These are phyloP conservation scores for Hymenoscyphus scutula DNA, from an alignment of 2,329 filamentous ascomycete genomes.

Conservation along the genomic window DNA sequence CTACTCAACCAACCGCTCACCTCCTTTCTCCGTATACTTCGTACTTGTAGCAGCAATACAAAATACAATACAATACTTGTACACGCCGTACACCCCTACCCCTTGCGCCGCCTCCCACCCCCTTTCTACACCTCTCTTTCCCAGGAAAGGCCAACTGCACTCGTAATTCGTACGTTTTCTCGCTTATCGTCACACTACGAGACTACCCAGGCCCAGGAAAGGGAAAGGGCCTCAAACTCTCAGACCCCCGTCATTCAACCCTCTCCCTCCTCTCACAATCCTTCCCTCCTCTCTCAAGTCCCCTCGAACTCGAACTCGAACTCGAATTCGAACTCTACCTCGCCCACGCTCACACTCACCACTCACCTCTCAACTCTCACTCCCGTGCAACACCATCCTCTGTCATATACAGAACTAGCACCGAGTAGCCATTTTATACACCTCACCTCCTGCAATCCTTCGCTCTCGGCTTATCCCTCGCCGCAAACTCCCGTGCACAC, in stretches of 20 bases:
- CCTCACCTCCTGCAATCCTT: background rate
- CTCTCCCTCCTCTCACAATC: slow-evolving; percentile 4
- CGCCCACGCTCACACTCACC: too few relatives aligned
- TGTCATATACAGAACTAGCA: background rate
- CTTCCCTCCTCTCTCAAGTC: background rate
- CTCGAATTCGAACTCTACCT: too few relatives aligned
- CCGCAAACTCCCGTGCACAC: slow-evolving; percentile 12
- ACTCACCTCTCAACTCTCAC: slow-evolving; percentile 5
- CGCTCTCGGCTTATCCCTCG: slow-evolving; percentile 6
- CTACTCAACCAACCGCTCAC: too few relatives aligned
- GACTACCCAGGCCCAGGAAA: too few relatives aligned
- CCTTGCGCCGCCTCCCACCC: background rate
- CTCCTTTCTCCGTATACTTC: too few relatives aligned
- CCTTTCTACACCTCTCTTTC: slow-evolving; percentile 5
- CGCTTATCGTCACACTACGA: slow-evolving; percentile 31
- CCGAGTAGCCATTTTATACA: background rate
- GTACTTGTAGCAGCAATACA: too few relatives aligned
- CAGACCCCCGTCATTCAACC: background rate
- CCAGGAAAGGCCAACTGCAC: background rate
- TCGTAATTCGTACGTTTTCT: slow-evolving; percentile 24
- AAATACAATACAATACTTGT: too few relatives aligned
- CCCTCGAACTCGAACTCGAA: background rate
- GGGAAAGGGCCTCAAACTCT: too few relatives aligned
- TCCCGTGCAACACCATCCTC: background rate
- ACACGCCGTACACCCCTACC: background rate